Base-by-base conservation (phyloP, 148 eudicot species). In the Rheum nobile region DNA sequence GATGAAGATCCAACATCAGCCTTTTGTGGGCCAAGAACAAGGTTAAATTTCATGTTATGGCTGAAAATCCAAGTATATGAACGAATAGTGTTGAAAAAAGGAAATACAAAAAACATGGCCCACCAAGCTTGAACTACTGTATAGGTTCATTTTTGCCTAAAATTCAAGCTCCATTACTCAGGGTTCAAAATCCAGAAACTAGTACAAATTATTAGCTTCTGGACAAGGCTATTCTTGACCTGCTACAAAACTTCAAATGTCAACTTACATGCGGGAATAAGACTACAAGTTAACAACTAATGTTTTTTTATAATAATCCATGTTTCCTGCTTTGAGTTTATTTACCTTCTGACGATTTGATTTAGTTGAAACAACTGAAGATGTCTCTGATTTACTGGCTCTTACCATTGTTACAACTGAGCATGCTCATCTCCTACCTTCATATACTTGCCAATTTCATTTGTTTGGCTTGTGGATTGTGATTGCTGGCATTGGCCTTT, bases 301-400 rank as follows among this genome's bases (percentile, higher is more conserved):
- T 31, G 8, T 29, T 52, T 52, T 37, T 52, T 0, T 24, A 52
- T 22, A 44, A 52, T 52, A 52, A 5, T 52, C 68, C 68, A 61
- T 31, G 37, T 31, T 61, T 28, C 21, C 7, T 65, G n/a, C n/a
- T n/a, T n/a, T n/a, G 16, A 22, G 6, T 9, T 59, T 48, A 13
- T 70, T 71, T 81, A 86, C 92, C 85, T 82, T 84, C 12, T 75
- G 75, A 46, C 76, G 67, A 59, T 11, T 77, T 43, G 89, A 83
- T 82, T 93, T 95, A 21, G 76, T 77, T 38, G 95, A 89, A 54
- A 85, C 84, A 39, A 88, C 82, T 31, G 95, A 85, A 32, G 95
- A 89, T 61, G 80, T 80, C 72, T 93, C 98, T 28, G 83, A 82
- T 75, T 83, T 86, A 75, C 77, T 88, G 61, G 93, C 95, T 73